phyloP scores from a whole-genome alignment of 441 rosid genomes.

The Erysimum cheiri region DNA sequence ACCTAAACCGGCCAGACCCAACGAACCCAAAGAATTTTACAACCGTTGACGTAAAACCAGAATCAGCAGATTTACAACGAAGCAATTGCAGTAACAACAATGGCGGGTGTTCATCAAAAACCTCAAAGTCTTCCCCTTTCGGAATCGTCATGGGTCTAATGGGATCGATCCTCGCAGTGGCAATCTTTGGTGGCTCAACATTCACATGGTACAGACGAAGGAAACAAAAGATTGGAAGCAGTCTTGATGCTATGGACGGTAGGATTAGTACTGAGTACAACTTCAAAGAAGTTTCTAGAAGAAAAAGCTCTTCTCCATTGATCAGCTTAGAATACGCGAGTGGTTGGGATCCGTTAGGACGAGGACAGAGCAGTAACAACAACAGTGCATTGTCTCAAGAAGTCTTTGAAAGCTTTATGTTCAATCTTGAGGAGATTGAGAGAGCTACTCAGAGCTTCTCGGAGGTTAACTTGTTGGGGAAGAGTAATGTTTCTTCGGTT shows the following conservation, averaged over 20 bases:
- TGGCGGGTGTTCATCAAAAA: constrained; percentile 54
- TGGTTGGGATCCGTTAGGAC: constrained; percentile 90
- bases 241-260: constrained; percentile 60
- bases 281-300: constrained; percentile 58
- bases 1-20: constrained; percentile 65
- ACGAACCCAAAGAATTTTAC: constrained; percentile 51
- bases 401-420: constrained; percentile 76
- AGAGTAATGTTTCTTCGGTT: constrained; percentile 69
- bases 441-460: constrained; percentile 92
- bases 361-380: constrained; percentile 53
- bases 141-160: constrained; percentile 57
- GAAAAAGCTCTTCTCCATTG: constrained; percentile 76
- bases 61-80: constrained; percentile 60
- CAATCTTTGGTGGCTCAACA: constrained; percentile 51
- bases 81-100: constrained; percentile 50
- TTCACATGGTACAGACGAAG: constrained; percentile 64
- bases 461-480: constrained; percentile 71
- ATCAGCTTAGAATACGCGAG: constrained; percentile 87
- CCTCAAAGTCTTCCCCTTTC: constrained; percentile 46
- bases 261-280: constrained; percentile 79
- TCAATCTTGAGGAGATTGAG: constrained; percentile 90
- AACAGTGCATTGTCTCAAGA: constrained; percentile 66
- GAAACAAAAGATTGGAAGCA: constrained; percentile 82
- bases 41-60: constrained; percentile 54
- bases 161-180: constrained; percentile 53